These are phyloP conservation scores for Emmonsiellopsis sp. DNA, from an alignment of 2,329 filamentous ascomycete species.

Conservation along the genomic window DNA sequence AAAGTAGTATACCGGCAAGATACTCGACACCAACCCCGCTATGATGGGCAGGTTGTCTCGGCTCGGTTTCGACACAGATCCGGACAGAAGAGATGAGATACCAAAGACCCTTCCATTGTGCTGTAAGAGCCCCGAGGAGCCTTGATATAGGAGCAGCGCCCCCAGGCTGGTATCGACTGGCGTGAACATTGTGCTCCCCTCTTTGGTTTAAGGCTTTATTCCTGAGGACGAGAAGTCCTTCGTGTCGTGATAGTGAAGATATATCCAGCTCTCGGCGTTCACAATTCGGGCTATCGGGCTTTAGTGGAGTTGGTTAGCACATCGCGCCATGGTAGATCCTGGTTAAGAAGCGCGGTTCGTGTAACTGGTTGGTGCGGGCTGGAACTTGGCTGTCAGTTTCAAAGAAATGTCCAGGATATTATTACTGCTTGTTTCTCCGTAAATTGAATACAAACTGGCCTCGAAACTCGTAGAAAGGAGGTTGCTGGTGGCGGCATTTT, in stretches of 20 bases:
- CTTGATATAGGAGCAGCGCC: slow-evolving; percentile 42
- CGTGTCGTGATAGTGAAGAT: neutral
- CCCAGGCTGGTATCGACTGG: slow-evolving; percentile 44
- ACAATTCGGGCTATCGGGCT: neutral
- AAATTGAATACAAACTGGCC: no score
- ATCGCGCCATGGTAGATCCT: neutral
- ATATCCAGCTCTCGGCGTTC: neutral
- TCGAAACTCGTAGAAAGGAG: no score
- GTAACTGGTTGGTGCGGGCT: neutral
- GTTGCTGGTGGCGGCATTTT: no score
- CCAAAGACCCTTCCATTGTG: slow-evolving; percentile 46
- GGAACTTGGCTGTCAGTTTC: no score
- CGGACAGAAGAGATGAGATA: slow-evolving; percentile 40
- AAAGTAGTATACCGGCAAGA: slow-evolving; percentile 32
- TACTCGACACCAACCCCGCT: slow-evolving; percentile 38
- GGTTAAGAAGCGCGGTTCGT: no score
- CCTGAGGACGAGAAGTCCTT: no score
- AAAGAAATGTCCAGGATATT: no score
- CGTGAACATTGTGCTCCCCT: slow-evolving; percentile 38
- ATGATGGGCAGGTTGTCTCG: slow-evolving; percentile 38
- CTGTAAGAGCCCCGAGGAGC: slow-evolving; percentile 41
- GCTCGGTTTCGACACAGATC: slow-evolving; percentile 31
- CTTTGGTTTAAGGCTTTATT: neutral
- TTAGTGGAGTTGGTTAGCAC: neutral
- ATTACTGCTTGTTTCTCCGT: no score